Evolutionary conservation across 225 moss, liverwort and hornwort genomes (phyloP), one percentile per base, ranked within the genome.

Genomic region (Climacium dendroides): DNA sequence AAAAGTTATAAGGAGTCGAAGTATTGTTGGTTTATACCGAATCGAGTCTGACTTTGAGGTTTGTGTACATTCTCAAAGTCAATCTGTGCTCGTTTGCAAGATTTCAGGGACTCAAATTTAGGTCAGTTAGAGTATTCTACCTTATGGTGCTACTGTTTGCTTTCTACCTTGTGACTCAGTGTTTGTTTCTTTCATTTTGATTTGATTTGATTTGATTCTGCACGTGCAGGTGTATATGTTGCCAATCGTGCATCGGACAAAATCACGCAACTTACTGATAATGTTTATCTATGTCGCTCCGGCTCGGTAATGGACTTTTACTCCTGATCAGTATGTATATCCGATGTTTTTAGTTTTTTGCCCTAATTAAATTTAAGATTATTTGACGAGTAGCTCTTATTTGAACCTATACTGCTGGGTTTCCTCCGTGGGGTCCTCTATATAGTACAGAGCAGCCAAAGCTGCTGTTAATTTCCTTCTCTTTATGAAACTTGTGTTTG

Each of bases 171-270:
- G 53, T 52, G 59, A 66, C 19, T 57, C 57, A 5, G 47, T 29
- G 29, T 30, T 23, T n/a, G 47, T 67, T 60, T 53, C 43, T 71
- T 79, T 75, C 48, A 66, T 74, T 77, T 82, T 78, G 57, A 58
- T 78, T 78, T 66, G 47, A 58, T 78, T 78, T 66, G 47, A 62
- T 82, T 78, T 52, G n/a, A 60, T 57, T 78, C 18, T 87, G 77
- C 58, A 35, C 77, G 73, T 86, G 83, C 94, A 96, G 96, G 98
- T 78, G 94, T 96, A 41, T 98, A 98, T 91, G 98, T 98, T 81
- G 98, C 98, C 55, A 98, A 98, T 88, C 95, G 98, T 87, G 98
- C 98, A 62, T 98, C 96, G 62, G 97, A 98, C 72, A 97, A 98
- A 89, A 98, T 98, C 63, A 98, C 98, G 15, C 95, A 96, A 77